phyloP scores from a whole-genome alignment of 176 grass and related monocot species.

The Eleusine indica region DNA sequence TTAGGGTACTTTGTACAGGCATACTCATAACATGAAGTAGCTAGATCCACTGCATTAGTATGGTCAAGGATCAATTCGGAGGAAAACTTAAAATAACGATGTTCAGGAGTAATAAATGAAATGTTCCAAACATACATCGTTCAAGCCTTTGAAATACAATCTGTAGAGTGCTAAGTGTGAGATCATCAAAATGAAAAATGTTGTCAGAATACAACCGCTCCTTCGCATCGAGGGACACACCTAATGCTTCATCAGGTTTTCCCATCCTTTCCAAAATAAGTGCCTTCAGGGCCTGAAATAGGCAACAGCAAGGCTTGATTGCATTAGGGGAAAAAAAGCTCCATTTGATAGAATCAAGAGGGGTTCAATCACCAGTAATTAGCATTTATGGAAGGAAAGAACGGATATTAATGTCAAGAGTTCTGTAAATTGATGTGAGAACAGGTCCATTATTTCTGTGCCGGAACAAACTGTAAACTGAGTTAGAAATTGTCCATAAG shows the following conservation, averaged over 20 bases:
- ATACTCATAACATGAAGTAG: constrained; percentile 96
- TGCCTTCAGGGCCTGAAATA: constrained; percentile 87
- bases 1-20: constrained; percentile 84
- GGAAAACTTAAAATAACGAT: not conserved
- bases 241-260: constrained; percentile 86
- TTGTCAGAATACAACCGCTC: constrained; percentile 71
- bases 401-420: constrained; percentile 3
- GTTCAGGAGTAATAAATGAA: constrained; percentile 4
- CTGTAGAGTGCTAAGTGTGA: constrained; percentile 96
- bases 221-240: constrained; percentile 76
- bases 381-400: not conserved
- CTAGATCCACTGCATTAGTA: constrained; percentile 84
- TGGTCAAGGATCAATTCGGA: constrained; percentile 32
- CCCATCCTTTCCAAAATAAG: constrained; percentile 98
- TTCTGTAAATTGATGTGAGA: constrained; percentile 16
- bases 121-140: constrained; percentile 55
- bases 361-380: constrained; percentile 1
- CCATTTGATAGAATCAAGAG: constrained; percentile 10
- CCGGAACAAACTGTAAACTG: not conserved
- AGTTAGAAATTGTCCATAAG: not conserved
- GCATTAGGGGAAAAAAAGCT: constrained; percentile 8
- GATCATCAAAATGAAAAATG: constrained; percentile 84
- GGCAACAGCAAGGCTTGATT: constrained; percentile 33
- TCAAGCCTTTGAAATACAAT: constrained; percentile 95
- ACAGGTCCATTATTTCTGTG: not conserved